These are phyloP conservation scores for Helenozyma baotianmanensis DNA, from an alignment of 805 yeast genomes.

Conservation along the genomic window DNA sequence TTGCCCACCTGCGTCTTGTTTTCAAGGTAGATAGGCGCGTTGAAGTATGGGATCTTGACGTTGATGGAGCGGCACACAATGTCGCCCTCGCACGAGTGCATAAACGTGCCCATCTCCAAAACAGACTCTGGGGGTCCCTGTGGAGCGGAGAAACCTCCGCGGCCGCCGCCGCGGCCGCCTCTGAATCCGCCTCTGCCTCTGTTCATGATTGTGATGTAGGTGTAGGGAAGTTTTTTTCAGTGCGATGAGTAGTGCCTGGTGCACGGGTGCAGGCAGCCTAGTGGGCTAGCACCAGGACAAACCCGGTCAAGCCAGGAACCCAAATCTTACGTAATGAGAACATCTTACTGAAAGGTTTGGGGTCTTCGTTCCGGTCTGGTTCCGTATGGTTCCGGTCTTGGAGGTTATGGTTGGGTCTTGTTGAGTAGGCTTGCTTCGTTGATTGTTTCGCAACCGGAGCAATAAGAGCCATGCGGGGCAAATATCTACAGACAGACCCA, in stretches of 20 bases:
- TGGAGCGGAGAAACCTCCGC: conserved; percentile 72
- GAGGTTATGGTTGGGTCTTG: too few species aligned
- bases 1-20: conserved; percentile 96
- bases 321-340: too few species aligned
- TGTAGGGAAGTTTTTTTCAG: conserved; percentile 13
- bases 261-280: conserved; percentile 18
- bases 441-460: too few species aligned
- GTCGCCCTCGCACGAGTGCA: conserved; percentile 95
- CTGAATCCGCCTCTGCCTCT: conserved; percentile 61
- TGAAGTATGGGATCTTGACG: conserved; percentile 93
- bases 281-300: too few species aligned
- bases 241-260: conserved; percentile 16
- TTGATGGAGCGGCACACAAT: conserved; percentile 94
- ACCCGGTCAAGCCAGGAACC: too few species aligned
- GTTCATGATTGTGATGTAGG: conserved; percentile 40
- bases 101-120: conserved; percentile 87
- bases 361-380: too few species aligned
- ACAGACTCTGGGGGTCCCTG: conserved; percentile 95
- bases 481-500: too few species aligned
- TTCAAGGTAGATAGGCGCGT: conserved; percentile 96
- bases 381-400: too few species aligned
- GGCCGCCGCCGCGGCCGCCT: conserved; percentile 63
- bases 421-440: too few species aligned
- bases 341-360: too few species aligned
- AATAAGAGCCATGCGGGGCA: too few species aligned